phyloP scores from a whole-genome alignment of 1,284 basidiomycete species.

The Anthracocystis walkeri region DNA sequence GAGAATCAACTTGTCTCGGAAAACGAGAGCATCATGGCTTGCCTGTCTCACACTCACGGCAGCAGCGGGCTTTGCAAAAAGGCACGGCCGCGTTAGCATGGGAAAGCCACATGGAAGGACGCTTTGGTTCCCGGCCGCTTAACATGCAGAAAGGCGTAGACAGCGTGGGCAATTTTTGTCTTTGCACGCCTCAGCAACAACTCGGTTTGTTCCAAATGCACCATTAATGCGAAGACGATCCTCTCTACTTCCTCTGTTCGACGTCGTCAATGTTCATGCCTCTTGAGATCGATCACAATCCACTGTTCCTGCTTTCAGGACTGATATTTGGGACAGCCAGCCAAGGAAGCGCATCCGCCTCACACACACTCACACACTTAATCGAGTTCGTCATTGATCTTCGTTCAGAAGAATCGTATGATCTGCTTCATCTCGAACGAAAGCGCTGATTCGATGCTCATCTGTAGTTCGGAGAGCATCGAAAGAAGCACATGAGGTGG shows the following conservation, averaged over 20 bases:
- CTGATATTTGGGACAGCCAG: no score
- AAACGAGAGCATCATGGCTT: neutral
- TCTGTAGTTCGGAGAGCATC: neutral
- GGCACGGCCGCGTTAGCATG: neutral
- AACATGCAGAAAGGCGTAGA: neutral
- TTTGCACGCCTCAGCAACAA: no score
- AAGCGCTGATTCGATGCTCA: neutral
- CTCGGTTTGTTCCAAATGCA: neutral
- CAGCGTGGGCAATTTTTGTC: no score
- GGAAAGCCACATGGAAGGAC: neutral
- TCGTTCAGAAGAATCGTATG: neutral
- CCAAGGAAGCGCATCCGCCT: no score
- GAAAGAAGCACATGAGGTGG: neutral
- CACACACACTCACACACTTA: no score
- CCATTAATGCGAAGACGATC: constrained; percentile 2
- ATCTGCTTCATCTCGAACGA: neutral
- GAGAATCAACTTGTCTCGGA: constrained; percentile 22
- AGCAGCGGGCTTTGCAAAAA: neutral
- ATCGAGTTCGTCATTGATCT: neutral
- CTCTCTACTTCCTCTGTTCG: no score
- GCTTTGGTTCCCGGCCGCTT: neutral
- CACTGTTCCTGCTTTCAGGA: no score
- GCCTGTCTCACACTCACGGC: neutral
- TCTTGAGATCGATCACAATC: neutral
- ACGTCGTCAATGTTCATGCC: neutral